phyloP scores from a whole-genome alignment of 176 grass and related monocot species.

The Avena insularis region DNA sequence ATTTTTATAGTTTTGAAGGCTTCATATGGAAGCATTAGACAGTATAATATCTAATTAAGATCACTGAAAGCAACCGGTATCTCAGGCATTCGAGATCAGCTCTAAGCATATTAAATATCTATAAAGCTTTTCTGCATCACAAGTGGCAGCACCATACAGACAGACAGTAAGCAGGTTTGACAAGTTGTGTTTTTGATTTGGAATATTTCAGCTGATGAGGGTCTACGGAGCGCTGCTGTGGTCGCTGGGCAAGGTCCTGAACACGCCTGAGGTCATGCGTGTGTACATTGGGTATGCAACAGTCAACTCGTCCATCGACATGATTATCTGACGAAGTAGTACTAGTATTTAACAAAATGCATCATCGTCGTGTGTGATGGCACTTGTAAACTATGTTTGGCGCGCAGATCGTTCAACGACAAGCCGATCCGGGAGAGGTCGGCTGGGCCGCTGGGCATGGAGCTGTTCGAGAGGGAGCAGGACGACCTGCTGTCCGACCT shows the following conservation, averaged over 20 bases:
- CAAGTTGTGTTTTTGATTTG: conserved; percentile 16
- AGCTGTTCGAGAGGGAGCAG: conserved; percentile 83
- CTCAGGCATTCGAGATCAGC: neutral
- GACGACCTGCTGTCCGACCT: conserved; percentile 84
- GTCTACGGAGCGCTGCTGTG: conserved; percentile 88
- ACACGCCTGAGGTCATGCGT: conserved; percentile 92
- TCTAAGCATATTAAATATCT: neutral
- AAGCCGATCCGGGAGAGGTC: conserved; percentile 72
- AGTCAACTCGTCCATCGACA: conserved; percentile 9
- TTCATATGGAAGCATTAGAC: neutral
- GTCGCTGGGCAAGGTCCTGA: conserved; percentile 91
- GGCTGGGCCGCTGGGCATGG: conserved; percentile 67
- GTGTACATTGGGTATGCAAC: conserved; percentile 82
- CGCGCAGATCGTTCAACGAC: conserved; percentile 82
- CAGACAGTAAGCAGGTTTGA: neutral
- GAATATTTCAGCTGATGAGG: conserved; percentile 74
- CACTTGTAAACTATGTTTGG: neutral
- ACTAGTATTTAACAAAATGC: neutral
- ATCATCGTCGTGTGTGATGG: neutral
- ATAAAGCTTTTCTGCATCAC: neutral
- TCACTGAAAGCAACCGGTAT: neutral
- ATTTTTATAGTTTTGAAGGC: neutral
- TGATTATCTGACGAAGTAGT: neutral
- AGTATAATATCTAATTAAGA: neutral
- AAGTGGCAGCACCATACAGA: neutral